Percentiles rank a stretch among this genome's conserved stretches.
Conservation (phyloP, 202 grass and related monocot genomes). For the Eragrostis tef region DNA sequence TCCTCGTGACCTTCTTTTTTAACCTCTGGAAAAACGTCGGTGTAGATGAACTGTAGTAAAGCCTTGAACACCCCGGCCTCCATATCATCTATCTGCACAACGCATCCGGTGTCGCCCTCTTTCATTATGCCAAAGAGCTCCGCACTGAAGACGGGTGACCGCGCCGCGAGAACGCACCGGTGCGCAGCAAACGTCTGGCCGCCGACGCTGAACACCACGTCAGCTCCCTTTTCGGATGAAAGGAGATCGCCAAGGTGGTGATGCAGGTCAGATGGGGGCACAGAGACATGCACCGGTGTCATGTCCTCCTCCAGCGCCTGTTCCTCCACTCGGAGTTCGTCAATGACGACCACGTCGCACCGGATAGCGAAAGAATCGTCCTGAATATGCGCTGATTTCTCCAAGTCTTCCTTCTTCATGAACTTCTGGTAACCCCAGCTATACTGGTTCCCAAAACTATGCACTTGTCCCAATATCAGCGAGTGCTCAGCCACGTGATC, state of each 20-base stretch:
- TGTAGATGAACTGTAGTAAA: background rate
- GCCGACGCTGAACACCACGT: background rate
- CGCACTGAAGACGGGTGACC: background rate
- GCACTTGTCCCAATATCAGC: too few species aligned
- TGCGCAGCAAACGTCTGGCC: background rate
- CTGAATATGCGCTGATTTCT: background rate
- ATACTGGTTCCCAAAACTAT: background rate
- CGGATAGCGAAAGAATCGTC: background rate
- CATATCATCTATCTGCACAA: background rate
- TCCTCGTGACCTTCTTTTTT: background rate
- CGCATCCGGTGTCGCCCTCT: background rate
- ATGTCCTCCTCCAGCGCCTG: too few species aligned
- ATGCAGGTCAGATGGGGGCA: background rate
- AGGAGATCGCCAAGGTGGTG: background rate
- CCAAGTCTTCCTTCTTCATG: background rate
- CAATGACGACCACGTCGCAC: background rate
- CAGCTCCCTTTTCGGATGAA: background rate
- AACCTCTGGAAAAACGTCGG: background rate
- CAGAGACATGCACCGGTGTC: background rate
- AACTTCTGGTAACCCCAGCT: background rate
- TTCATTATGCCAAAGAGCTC: constrained; percentile 13
- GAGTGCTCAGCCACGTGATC: background rate
- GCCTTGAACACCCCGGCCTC: background rate
- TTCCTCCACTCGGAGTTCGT: background rate
- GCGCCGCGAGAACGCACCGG: background rate